Evolutionary conservation across 2,329 filamentous ascomycete species (phyloP), one percentile per base, ranked within the genome.

Genomic region (Beauveria scarabaeidicola): DNA sequence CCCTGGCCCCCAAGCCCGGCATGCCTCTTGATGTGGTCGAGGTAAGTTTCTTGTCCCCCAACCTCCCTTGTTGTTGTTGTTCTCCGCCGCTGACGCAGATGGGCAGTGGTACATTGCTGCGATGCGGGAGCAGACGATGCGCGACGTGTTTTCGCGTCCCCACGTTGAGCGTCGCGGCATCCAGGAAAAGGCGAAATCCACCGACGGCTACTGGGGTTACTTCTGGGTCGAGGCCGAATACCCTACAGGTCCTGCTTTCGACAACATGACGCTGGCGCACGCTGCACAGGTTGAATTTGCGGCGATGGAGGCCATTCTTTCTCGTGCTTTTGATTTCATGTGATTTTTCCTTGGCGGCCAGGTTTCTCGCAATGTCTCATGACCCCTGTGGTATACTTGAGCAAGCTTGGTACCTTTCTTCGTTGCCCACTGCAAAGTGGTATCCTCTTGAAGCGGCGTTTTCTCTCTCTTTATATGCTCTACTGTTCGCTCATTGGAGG

Each of bases 41-140:
- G 72, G 82, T 83, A 74, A 68, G 77, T 70, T 21, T 5, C 38
- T 11, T 11, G 2, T 50, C 10, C 17, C 17, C 13, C 4, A 2
- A 11, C 11, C 29, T 29, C 41, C 2, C 46, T 9, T 53, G 15
- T 21, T 38, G 15, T 21, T 38, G 21, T 6, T 41, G 27, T 15
- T 11, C 17, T 27, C 10, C 6, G 7, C 43, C 25, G 21, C 29
- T 48, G 27, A 56, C n/a, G 11, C 40, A 46, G 8, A 5, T 17
- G 5, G 3, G 41, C 52, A 85, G 82, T 86, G 77, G 74, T 86
- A 84, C 69, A 78, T 85, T 58, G 71, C 74, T 17, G 61, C 82
- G 25, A 79, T 86, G 59, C 79, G 81, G 41, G 77, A 81, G 63
- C 77, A 81, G 65, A 80, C 81, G 0, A 72, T 68, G 13, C 70